Percentiles rank a stretch among this genome's conserved stretches.
Conservation (phyloP, 305 asterid genomes). For the Withania somnifera region DNA sequence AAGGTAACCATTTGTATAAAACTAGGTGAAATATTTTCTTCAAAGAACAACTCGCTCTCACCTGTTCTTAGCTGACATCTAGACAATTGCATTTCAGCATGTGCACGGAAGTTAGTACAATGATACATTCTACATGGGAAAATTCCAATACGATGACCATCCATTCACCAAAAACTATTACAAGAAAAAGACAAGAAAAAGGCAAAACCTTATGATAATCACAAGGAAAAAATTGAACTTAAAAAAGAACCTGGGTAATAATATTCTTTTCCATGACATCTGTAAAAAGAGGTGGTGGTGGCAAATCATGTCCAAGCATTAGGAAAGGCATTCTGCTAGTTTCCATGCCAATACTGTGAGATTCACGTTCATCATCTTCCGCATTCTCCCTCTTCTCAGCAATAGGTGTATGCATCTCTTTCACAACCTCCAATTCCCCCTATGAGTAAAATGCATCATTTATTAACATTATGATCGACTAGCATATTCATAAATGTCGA, state of each 20-base stretch:
- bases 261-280: slow-evolving; percentile 94
- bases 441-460: slow-evolving; percentile 10
- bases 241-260: slow-evolving; percentile 66
- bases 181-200: not conserved
- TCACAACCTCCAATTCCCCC: slow-evolving; percentile 97
- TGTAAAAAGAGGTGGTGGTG: slow-evolving; percentile 91
- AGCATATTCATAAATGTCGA: not conserved
- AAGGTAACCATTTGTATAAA: not conserved
- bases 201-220: not conserved
- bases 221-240: not conserved
- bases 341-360: slow-evolving; percentile 27
- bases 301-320: slow-evolving; percentile 96
- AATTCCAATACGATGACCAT: not conserved
- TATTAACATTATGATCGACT: not conserved
- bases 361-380: slow-evolving; percentile 31
- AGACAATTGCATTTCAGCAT: not conserved
- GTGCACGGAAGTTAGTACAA: not conserved
- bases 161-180: not conserved
- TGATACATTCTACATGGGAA: not conserved
- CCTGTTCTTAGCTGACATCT: not conserved
- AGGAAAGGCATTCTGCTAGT: slow-evolving; percentile 77
- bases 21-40: not conserved
- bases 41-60: not conserved
- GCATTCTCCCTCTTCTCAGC: slow-evolving; percentile 32
- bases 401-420: slow-evolving; percentile 42